Evolutionary conservation across 208 protist genomes (phyloP).

Genomic region (Phytomonas sp.): DNA sequence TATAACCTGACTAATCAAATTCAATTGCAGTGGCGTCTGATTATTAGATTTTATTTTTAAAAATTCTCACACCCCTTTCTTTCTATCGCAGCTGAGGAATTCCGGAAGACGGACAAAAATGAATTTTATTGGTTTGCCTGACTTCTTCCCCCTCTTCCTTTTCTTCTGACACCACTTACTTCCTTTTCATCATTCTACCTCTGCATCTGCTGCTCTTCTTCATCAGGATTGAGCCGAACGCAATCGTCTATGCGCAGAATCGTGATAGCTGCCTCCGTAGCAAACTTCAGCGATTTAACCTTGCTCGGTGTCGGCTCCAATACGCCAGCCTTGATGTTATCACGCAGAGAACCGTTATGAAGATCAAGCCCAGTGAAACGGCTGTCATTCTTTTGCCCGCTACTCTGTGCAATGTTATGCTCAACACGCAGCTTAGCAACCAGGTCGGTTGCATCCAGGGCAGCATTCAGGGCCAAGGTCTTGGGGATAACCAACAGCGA

Average conservation of each 20-base stretch:
- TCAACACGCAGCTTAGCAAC: conserved; percentile 96
- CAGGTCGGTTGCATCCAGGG: conserved; percentile 97
- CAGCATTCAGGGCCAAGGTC: conserved; percentile 97
- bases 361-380: conserved; percentile 94
- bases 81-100: not conserved
- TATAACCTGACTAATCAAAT: not conserved
- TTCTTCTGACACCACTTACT: not conserved
- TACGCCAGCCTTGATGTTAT: conserved; percentile 97
- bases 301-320: conserved; percentile 99
- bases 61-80: not conserved
- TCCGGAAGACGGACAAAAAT: not conserved
- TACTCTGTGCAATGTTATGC: conserved; percentile 84
- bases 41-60: not conserved
- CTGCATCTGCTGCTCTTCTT: conserved; percentile 35
- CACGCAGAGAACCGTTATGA: conserved; percentile 88
- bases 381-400: conserved; percentile 22
- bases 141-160: not conserved
- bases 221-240: conserved; percentile 94
- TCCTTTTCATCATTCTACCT: not conserved
- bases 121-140: not conserved
- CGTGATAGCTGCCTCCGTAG: conserved; percentile 99
- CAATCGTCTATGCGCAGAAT: conserved; percentile 99
- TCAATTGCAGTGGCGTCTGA: conserved; percentile 1
- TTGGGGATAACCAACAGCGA: conserved; percentile 98
- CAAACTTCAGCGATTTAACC: conserved; percentile 98